These are phyloP conservation scores for Kokia cookei DNA, from an alignment of 441 rosid species.

Conservation along the genomic window DNA sequence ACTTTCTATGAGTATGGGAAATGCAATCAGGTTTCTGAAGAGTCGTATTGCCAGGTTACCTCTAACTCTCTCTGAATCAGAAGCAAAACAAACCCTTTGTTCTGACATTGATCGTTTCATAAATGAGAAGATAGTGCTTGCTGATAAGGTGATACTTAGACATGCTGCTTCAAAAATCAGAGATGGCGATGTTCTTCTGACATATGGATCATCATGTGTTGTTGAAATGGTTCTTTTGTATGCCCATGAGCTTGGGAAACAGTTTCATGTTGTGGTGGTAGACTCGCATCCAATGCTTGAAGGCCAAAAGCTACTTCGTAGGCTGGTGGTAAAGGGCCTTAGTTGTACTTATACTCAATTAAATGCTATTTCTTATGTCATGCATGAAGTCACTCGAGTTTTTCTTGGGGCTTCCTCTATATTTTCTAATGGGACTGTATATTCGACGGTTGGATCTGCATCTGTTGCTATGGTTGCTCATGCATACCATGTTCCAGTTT, in stretches of 20 bases:
- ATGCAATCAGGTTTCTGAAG: conserved; percentile 63
- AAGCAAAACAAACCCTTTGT: conserved; percentile 49
- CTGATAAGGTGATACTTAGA: conserved; percentile 58
- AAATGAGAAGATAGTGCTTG: conserved; percentile 55
- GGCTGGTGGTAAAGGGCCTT: conserved; percentile 46
- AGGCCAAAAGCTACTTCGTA: conserved; percentile 53
- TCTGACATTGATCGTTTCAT: conserved; percentile 58
- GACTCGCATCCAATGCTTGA: conserved; percentile 59
- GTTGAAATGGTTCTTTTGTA: conserved; percentile 62
- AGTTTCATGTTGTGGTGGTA: conserved; percentile 51
- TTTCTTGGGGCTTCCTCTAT: conserved; percentile 63
- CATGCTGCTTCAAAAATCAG: conserved; percentile 58
- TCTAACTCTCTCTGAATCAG: conserved; percentile 39
- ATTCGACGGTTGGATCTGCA: conserved; percentile 60
- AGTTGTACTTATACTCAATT: conserved; percentile 63
- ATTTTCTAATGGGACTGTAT: conserved; percentile 58
- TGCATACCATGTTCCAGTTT: conserved; percentile 53
- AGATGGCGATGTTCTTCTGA: conserved; percentile 69
- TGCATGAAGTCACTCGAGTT: conserved; percentile 55
- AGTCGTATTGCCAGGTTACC: conserved; percentile 52
- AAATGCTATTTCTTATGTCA: conserved; percentile 55
- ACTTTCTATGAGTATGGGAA: conserved; percentile 76
- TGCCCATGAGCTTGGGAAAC: conserved; percentile 55
- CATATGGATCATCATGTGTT: conserved; percentile 59
- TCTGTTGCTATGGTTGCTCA: conserved; percentile 67